Base-by-base conservation (phyloP, 306 rosid species). In the Prunus kanzakura region DNA sequence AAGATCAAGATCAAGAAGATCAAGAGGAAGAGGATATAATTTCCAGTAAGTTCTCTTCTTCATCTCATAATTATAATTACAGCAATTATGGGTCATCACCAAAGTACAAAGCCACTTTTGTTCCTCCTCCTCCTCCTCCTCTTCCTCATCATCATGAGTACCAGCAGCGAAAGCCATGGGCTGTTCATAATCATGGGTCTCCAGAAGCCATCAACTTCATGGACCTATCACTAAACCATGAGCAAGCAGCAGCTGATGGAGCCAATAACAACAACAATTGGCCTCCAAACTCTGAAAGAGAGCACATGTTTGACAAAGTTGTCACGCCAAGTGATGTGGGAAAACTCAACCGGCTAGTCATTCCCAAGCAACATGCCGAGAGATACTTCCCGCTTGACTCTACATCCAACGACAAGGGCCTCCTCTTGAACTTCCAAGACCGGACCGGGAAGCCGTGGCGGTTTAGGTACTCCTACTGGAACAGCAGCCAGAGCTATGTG, bases 271-370 rank as follows among this genome's bases (percentile, higher is more conserved):
- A 6, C n/a, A 73, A 18, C 35, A 35, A 27, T 50, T 80, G 79
- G 79, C 67, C 64, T 3, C 64, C 78, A 12, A 46, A 79, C 3
- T 51, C 57, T 43, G 90, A 89, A 85, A 82, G 86, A 61, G 98
- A 93, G 84, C 98, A 87, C 88, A 87, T 93, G 98, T 93, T 93
- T 54, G 93, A 89, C 46, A 93, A 93, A 74, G 93, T 91, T 1
- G 98, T 90, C 32, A 93, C 98, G 3, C 98, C 98, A 3, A 90
- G 96, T 67, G 98, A 93, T 71, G 98, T 93, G 1, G 98, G 98
- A 62, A 93, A 93, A 83, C 93, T 93, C 49, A 93, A 93, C 91
- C 78, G 98, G 2, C 82, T 93, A 22, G 98, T 93, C 25, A 91
- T 93, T 12, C 98, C 98, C 2, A 93, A 93, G 70, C 96, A 90